Evolutionary conservation across 371 early-diverging fungal genomes (phyloP).

Genomic region (Nosema muscidifuracis): DNA sequence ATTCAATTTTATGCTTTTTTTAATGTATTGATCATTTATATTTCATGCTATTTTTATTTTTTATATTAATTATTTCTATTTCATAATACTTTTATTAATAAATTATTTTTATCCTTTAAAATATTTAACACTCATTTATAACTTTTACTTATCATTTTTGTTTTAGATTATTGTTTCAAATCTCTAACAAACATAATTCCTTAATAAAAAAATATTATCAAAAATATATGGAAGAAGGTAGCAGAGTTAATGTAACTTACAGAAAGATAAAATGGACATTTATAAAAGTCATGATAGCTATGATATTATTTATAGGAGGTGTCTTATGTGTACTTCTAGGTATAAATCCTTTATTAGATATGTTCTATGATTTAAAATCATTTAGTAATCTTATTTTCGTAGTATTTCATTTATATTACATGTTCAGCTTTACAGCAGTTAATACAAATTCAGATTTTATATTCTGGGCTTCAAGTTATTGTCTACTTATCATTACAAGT

Average conservation of each 20-base stretch:
- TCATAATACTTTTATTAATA: too few species aligned
- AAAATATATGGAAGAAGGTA: not conserved
- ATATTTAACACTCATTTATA: too few species aligned
- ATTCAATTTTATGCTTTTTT: too few species aligned
- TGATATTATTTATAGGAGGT: conserved; percentile 15
- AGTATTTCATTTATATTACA: conserved; percentile 44
- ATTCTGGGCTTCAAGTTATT: conserved; percentile 47
- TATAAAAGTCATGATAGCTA: conserved; percentile 22
- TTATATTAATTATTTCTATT: too few species aligned
- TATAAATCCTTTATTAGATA: conserved; percentile 41
- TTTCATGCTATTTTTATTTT: too few species aligned
- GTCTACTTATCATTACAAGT: conserved; percentile 19
- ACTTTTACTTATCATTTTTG: not conserved
- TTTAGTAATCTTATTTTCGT: conserved; percentile 43
- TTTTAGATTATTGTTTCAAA: not conserved
- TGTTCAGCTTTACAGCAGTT: conserved; percentile 37
- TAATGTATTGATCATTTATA: too few species aligned
- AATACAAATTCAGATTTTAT: conserved; percentile 46
- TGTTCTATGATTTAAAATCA: conserved; percentile 33
- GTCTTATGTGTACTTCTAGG: conserved; percentile 37
- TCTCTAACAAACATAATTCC: not conserved
- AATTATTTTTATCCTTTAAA: too few species aligned
- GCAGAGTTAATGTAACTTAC: not conserved
- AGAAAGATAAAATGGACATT: conserved; percentile 33
- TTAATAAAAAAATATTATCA: not conserved